Base-by-base conservation (phyloP, 1,139 yeast species). In the Sugiyamaella paludigena region DNA sequence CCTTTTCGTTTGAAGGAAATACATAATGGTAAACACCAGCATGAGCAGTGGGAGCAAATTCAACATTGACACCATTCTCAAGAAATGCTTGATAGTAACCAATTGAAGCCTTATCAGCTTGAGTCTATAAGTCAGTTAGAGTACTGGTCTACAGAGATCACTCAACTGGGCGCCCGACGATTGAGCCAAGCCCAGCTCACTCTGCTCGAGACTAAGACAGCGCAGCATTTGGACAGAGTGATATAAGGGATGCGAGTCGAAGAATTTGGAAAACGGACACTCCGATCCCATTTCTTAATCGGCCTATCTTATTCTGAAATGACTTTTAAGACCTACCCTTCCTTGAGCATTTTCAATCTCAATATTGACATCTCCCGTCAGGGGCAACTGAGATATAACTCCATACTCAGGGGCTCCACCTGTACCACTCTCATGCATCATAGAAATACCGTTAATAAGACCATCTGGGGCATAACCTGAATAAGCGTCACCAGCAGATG, bases 361-460 rank as follows among this genome's bases (percentile, higher is more conserved):
- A 10, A 33, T 7, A 28, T 47, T 39, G 31, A 47, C 43, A 10
- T 43, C 15, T 10, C 50, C 50, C 3, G 44, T 38, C 34, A 47
- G 39, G 1, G 50, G 50, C 9, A 47, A 15, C 15, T 47, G 50
- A 8, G 50, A 43, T 27, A 47, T 47, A 4, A 47, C 48, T 3
- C 50, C 50, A 29, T 47, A 47, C 30, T 47, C 48, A n/a, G 50
- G 73, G 1, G 73, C 68, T 7, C 75, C 75, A 12, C 75, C 75
- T 4, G 73, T 71, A 1, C 76, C 75, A 28, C 70, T 64, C 44
- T 69, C 74, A 51, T 72, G 75, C 68, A 71, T 65, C 70, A 71
- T 66, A 2, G 74, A 69, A 34, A 72, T 59, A 7, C 72, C 75
- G 19, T 59, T 57, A 27, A 72, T 58, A 3, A 54, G 50, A 1